These are phyloP conservation scores for Psilocybe subaeruginosa DNA, from an alignment of 768 basidiomycete genomes.

Conservation along the genomic window DNA sequence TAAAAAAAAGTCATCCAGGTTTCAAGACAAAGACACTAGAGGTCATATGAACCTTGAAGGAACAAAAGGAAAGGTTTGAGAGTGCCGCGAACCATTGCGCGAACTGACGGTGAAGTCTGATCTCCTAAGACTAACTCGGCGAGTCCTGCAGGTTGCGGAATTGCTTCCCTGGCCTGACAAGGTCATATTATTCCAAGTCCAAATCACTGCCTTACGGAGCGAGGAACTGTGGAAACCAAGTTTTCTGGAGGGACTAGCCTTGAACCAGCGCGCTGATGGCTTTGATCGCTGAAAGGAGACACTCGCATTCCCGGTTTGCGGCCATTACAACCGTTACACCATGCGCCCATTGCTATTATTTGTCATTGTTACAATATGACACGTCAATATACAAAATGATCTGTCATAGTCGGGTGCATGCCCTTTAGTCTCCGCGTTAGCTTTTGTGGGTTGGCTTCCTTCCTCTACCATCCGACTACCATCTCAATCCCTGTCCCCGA, in stretches of 20 bases:
- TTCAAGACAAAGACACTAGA: too few relatives aligned
- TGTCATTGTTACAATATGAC: neutral
- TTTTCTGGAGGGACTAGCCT: conserved; percentile 95
- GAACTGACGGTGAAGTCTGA: conserved; percentile 82
- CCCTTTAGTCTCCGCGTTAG: too few relatives aligned
- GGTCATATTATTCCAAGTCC: conserved; percentile 84
- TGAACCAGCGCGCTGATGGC: conserved; percentile 88
- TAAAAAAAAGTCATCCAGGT: too few relatives aligned
- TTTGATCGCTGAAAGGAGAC: conserved; percentile 61
- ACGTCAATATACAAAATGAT: too few relatives aligned
- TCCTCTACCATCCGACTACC: neutral
- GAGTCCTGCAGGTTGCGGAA: conserved; percentile 86
- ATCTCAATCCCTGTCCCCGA: conserved; percentile 19
- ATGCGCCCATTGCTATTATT: conserved; percentile 33
- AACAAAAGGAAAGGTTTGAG: conserved; percentile 67
- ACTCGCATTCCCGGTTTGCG: conserved; percentile 80
- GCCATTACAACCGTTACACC: conserved; percentile 82
- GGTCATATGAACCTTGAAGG: neutral
- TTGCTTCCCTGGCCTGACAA: conserved; percentile 90
- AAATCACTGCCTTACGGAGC: conserved; percentile 61
- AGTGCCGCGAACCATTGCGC: conserved; percentile 77
- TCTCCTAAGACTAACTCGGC: conserved; percentile 95
- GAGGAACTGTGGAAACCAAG: conserved; percentile 81
- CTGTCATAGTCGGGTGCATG: too few relatives aligned
- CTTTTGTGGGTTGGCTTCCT: too few relatives aligned